Evolutionary conservation across 768 basidiomycete species (phyloP).

Genomic region (Tulasnella sp.): DNA sequence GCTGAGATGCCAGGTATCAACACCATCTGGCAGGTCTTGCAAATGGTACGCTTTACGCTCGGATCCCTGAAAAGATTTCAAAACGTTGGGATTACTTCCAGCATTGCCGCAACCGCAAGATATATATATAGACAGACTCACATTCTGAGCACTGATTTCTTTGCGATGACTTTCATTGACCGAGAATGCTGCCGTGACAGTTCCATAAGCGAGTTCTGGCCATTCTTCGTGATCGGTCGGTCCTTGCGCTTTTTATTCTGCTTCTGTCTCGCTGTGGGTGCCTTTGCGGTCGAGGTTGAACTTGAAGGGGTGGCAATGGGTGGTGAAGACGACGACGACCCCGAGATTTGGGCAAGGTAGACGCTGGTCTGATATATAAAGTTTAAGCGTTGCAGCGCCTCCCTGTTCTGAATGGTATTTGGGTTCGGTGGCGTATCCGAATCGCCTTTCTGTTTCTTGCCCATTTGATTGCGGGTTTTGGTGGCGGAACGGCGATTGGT

Average conservation of each 20-base stretch:
- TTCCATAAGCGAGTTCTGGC: slow-evolving; percentile 28
- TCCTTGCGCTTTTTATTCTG: not conserved
- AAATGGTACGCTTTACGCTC: slow-evolving; percentile 68
- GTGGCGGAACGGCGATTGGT: not conserved
- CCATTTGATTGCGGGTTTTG: slow-evolving; percentile 37
- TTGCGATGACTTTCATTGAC: slow-evolving; percentile 58
- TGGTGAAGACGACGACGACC: slow-evolving; percentile 19
- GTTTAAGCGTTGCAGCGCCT: slow-evolving; percentile 73
- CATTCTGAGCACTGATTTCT: slow-evolving; percentile 72
- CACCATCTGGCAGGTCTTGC: slow-evolving; percentile 53
- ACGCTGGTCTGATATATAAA: slow-evolving; percentile 76
- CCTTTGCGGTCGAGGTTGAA: not conserved
- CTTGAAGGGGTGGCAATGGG: not conserved
- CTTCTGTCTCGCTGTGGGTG: no score
- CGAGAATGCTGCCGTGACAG: slow-evolving; percentile 54
- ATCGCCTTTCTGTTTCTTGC: slow-evolving; percentile 50
- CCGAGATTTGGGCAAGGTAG: slow-evolving; percentile 39
- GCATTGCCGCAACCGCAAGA: no score
- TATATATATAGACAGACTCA: no score
- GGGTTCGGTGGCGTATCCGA: slow-evolving; percentile 37
- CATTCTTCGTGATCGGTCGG: not conserved
- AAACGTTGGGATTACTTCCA: no score
- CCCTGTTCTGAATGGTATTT: slow-evolving; percentile 46
- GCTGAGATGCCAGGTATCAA: slow-evolving; percentile 61
- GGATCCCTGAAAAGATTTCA: slow-evolving; percentile 71